These are phyloP conservation scores for Periconia sp. DNA, from an alignment of 2,329 filamentous ascomycete species.

Conservation along the genomic window DNA sequence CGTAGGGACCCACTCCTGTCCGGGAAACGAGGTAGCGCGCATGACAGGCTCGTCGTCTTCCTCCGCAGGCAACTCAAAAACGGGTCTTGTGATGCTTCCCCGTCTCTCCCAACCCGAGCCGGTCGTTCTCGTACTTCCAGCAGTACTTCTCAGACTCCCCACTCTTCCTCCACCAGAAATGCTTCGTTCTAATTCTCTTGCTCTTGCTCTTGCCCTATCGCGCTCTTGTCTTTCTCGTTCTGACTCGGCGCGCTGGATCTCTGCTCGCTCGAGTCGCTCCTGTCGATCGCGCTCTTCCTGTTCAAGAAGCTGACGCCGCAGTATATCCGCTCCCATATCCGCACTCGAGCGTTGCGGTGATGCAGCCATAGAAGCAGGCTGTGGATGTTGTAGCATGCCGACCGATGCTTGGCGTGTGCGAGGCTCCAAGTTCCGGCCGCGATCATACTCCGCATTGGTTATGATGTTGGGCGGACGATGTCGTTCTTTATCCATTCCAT, in stretches of 20 bases:
- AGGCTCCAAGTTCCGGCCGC: slow-evolving; percentile 22
- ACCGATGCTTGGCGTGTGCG: slow-evolving; percentile 41
- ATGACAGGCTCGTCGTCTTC: slow-evolving; percentile 62
- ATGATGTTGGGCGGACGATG: slow-evolving; percentile 37
- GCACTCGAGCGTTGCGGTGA: slow-evolving; percentile 41
- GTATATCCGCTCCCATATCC: slow-evolving; percentile 45
- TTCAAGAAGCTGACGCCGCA: slow-evolving; percentile 41
- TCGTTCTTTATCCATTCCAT: slow-evolving; percentile 40
- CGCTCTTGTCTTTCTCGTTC: slow-evolving; percentile 34
- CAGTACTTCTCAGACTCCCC: slow-evolving; percentile 37
- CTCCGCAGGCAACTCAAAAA: slow-evolving; percentile 44
- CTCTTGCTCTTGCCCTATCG: slow-evolving; percentile 37
- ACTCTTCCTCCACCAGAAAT: slow-evolving; percentile 39
- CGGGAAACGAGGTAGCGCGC: slow-evolving; percentile 72
- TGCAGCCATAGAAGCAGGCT: slow-evolving; percentile 48
- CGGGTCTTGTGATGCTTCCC: slow-evolving; percentile 26
- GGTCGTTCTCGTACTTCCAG: slow-evolving; percentile 31
- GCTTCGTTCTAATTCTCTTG: slow-evolving; percentile 42
- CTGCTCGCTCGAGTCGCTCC: slow-evolving; percentile 37
- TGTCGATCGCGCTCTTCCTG: slow-evolving; percentile 40
- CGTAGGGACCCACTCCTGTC: slow-evolving; percentile 71
- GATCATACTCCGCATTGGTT: slow-evolving; percentile 22
- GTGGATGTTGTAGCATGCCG: slow-evolving; percentile 44
- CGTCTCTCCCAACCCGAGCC: slow-evolving; percentile 36
- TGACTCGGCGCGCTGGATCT: slow-evolving; percentile 32